Percentiles rank a stretch among this genome's conserved stretches.
Evolutionary conservation across 371 early-diverging fungal genomes (phyloP).

Genomic region (Coemansia sp.): DNA sequence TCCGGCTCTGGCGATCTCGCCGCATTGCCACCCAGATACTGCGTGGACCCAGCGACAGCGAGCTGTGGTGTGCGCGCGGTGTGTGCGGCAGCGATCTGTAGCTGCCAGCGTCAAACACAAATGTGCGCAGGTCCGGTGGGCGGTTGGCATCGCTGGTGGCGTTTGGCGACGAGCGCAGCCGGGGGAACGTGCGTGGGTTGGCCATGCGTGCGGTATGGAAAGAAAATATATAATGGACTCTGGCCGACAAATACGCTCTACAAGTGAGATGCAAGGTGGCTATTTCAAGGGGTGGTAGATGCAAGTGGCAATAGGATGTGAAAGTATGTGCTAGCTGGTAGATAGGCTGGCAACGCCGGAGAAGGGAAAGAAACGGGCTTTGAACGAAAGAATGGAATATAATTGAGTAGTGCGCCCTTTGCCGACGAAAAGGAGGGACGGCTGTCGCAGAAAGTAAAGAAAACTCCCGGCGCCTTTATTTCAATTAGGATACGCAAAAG

Average conservation of each 20-base stretch:
- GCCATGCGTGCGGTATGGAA: background rate
- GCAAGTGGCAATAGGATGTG: background rate
- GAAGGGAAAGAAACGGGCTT: constrained; percentile 3
- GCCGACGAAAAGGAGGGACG: background rate
- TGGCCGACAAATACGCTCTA: background rate
- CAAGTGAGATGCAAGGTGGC: background rate
- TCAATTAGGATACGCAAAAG: constrained; percentile 3
- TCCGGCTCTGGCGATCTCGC: constrained; percentile 31
- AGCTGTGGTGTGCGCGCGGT: constrained; percentile 13
- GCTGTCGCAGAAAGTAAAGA: background rate
- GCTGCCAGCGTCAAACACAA: constrained; percentile 13
- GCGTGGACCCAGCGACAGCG: constrained; percentile 15
- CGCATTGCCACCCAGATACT: constrained; percentile 34
- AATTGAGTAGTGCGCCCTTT: background rate
- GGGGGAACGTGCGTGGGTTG: constrained; percentile 27
- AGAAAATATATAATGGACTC: background rate
- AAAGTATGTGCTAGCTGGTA: background rate
- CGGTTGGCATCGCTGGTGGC: background rate
- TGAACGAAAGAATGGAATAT: background rate
- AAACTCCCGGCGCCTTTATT: constrained; percentile 1
- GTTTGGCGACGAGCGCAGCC: constrained; percentile 30
- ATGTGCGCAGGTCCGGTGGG: constrained; percentile 13
- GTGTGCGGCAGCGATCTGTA: constrained; percentile 39
- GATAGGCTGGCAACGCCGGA: background rate
- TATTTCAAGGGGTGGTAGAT: background rate